Percentiles rank a stretch among this genome's conserved stretches.
Evolutionary conservation across 2,329 filamentous ascomycete species (phyloP).

Genomic region (Diaporthe citriasiana): DNA sequence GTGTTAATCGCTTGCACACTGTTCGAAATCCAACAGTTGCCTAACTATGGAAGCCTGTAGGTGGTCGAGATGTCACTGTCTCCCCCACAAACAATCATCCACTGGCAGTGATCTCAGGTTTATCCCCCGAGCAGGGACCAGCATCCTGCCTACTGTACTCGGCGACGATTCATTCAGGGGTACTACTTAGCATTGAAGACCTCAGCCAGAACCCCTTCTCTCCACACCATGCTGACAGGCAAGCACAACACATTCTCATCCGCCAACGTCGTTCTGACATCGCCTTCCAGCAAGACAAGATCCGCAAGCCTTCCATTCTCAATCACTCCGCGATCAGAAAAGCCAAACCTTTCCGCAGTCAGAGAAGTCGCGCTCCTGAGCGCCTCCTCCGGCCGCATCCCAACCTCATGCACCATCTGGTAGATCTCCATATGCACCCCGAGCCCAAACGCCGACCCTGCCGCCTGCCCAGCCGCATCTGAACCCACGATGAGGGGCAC

Average conservation of each 20-base stretch:
- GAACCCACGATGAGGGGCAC: neutral
- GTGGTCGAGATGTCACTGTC: neutral
- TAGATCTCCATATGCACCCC: conserved; percentile 12
- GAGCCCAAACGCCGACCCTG: neutral
- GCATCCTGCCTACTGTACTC: neutral
- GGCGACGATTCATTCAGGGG: neutral
- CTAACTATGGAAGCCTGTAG: neutral
- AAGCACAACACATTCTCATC: conserved; percentile 8
- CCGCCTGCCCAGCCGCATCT: neutral
- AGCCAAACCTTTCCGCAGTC: conserved; percentile 5
- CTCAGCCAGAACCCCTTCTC: neutral
- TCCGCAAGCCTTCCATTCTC: neutral
- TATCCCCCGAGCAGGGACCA: neutral
- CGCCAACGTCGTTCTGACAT: neutral
- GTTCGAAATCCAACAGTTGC: no score
- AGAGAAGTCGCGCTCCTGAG: neutral
- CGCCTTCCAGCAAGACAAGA: conserved; percentile 8
- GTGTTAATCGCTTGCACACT: neutral
- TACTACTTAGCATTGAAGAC: neutral
- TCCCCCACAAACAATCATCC: neutral
- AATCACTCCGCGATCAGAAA: neutral
- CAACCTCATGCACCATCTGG: conserved; percentile 3
- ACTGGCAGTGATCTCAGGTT: neutral
- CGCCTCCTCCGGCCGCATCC: conserved; percentile 6
- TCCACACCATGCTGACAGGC: neutral